A percentile compares a stretch with the other conserved stretches of the same genome.
Conservation (phyloP, 306 rosid genomes). For the Vigna hirtella region DNA sequence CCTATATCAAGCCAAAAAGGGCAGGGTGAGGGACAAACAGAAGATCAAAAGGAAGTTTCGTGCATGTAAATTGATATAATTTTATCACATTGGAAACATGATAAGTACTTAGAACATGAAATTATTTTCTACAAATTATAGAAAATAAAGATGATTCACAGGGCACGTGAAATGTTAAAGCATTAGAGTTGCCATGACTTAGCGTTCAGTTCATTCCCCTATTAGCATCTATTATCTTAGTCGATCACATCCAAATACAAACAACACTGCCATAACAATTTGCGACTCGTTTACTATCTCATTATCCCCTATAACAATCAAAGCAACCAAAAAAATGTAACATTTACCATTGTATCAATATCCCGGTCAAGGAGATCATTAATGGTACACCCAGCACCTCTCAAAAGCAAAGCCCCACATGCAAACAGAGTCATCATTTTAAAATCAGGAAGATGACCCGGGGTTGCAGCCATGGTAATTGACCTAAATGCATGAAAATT, state of each 20-base stretch:
- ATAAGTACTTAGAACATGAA: background rate
- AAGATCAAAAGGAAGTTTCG: constrained; percentile 9
- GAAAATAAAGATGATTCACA: constrained; percentile 27
- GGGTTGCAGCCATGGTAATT: constrained; percentile 78
- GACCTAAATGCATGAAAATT: constrained; percentile 62
- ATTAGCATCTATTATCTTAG: constrained; percentile 4
- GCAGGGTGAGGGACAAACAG: background rate
- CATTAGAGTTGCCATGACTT: constrained; percentile 36
- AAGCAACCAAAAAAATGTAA: constrained; percentile 24
- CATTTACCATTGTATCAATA: constrained; percentile 73
- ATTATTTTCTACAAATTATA: background rate
- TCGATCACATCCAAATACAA: constrained; percentile 17
- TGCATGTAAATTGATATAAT: constrained; percentile 26
- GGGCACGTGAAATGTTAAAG: constrained; percentile 28
- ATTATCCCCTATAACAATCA: background rate
- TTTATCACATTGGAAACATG: constrained; percentile 16
- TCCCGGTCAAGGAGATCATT: constrained; percentile 90
- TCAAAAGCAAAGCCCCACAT: constrained; percentile 81
- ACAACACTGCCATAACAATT: constrained; percentile 25
- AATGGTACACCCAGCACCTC: constrained; percentile 91
- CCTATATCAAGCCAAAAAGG: constrained; percentile 3
- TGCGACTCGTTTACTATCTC: constrained; percentile 14
- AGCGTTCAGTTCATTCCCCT: constrained; percentile 21
- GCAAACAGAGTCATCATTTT: constrained; percentile 80
- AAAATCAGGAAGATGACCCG: constrained; percentile 83